Conservation (phyloP, 768 basidiomycete species). For the Ephemerocybe angulata region DNA sequence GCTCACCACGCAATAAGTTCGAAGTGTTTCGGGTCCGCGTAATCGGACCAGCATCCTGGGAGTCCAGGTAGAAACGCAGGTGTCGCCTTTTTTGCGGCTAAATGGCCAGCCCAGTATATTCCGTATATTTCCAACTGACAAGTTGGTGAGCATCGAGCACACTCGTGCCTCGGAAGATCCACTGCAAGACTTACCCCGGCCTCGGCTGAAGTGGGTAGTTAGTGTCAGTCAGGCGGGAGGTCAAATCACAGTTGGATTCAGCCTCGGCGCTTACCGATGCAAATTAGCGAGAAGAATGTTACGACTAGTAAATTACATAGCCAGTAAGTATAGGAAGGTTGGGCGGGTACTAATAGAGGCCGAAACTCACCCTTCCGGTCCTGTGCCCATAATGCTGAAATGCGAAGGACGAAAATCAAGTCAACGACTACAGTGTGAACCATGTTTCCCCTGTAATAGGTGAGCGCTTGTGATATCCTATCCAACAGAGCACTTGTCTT, state of each 20-base stretch:
- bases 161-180: neutral
- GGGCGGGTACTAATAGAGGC: neutral
- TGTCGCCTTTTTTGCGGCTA: neutral
- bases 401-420: neutral
- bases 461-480: too few relatives aligned
- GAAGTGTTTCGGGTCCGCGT: neutral
- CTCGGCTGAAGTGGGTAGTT: too few relatives aligned
- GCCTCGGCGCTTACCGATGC: neutral
- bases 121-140: neutral
- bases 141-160: neutral
- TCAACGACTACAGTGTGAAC: neutral
- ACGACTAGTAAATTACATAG: neutral
- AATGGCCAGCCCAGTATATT: neutral
- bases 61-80: neutral
- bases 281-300: neutral
- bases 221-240: too few relatives aligned
- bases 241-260: too few relatives aligned
- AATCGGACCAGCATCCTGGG: neutral
- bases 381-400: neutral
- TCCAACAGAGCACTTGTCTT: too few relatives aligned
- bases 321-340: neutral
- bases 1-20: neutral
- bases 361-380: neutral
- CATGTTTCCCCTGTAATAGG: neutral
- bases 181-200: too few relatives aligned